Evolutionary conservation across 2,329 filamentous ascomycete species (phyloP).

Genomic region (Xylaria polymorpha): DNA sequence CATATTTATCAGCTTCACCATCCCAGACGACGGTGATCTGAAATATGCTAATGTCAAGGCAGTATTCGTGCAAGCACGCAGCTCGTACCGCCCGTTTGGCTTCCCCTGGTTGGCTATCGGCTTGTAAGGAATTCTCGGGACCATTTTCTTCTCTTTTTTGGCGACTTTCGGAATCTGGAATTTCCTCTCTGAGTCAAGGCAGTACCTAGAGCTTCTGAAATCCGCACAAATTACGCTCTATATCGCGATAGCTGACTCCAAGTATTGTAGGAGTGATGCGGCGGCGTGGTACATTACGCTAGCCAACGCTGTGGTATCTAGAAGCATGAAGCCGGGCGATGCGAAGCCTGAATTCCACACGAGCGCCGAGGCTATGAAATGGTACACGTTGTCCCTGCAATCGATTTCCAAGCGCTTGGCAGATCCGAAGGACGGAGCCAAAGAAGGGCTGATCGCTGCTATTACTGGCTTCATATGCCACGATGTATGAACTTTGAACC

Average conservation of each 20-base stretch:
- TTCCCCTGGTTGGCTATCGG: constrained; percentile 46
- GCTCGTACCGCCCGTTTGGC: constrained; percentile 42
- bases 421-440: constrained; percentile 36
- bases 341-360: constrained; percentile 39
- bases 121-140: constrained; percentile 8
- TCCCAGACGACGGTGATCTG: background rate
- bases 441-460: constrained; percentile 45
- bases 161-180: too few relatives aligned
- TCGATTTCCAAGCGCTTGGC: constrained; percentile 43
- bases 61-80: constrained; percentile 44
- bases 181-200: too few relatives aligned
- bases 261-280: constrained; percentile 34
- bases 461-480: constrained; percentile 47
- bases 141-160: too few relatives aligned
- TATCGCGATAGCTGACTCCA: too few relatives aligned
- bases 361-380: constrained; percentile 43
- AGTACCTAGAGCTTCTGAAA: too few relatives aligned
- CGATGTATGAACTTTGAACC: constrained; percentile 35
- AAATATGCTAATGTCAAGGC: constrained; percentile 6
- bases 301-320: constrained; percentile 44
- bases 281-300: constrained; percentile 48
- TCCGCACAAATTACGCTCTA: too few relatives aligned
- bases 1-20: background rate
- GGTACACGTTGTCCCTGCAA: constrained; percentile 45
- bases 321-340: constrained; percentile 27